Evolutionary conservation across 2,329 filamentous ascomycete species (phyloP).

Genomic region (Lecanosticta acicola): DNA sequence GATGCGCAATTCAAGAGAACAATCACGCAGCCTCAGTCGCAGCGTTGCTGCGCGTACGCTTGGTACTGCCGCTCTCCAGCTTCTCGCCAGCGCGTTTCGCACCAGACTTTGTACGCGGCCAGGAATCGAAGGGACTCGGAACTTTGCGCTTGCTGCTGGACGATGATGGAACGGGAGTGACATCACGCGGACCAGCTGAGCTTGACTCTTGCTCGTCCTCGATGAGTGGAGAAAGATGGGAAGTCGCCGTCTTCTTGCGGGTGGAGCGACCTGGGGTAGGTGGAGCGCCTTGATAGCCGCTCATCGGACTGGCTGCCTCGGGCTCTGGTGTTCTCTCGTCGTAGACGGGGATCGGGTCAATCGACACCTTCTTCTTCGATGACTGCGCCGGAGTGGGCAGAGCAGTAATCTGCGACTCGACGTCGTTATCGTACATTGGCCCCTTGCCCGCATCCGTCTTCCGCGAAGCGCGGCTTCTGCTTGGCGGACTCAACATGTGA

Average conservation of each 20-base stretch:
- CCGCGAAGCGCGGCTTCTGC: constrained; percentile 12
- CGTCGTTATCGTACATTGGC: constrained; percentile 10
- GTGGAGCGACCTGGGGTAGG: neutral
- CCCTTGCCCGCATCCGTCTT: constrained; percentile 19
- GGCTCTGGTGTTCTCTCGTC: constrained; percentile 20
- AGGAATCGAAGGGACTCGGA: constrained; percentile 60
- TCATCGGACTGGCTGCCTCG: neutral
- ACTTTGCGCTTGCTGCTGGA: constrained; percentile 20
- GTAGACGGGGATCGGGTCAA: constrained; percentile 21
- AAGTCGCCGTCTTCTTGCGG: neutral
- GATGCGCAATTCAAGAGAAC: neutral
- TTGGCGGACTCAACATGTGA: constrained; percentile 16
- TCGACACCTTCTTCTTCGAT: constrained; percentile 25
- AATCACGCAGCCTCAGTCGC: neutral
- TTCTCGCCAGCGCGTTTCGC: constrained; percentile 18
- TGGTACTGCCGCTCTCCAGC: constrained; percentile 6
- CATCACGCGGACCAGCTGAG: constrained; percentile 2
- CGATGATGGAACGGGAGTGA: constrained; percentile 2
- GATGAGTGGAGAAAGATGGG: constrained; percentile 32
- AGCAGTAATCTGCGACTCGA: constrained; percentile 8
- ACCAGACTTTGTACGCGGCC: constrained; percentile 57
- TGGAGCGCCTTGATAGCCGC: neutral
- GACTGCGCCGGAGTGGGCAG: constrained; percentile 18
- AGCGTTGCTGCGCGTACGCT: constrained; percentile 14
- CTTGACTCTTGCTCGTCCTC: constrained; percentile 36